Evolutionary conservation across 2,329 filamentous ascomycete species (phyloP), one percentile per base, ranked within the genome.

Genomic region (Phyllosticta citrichinensis): DNA sequence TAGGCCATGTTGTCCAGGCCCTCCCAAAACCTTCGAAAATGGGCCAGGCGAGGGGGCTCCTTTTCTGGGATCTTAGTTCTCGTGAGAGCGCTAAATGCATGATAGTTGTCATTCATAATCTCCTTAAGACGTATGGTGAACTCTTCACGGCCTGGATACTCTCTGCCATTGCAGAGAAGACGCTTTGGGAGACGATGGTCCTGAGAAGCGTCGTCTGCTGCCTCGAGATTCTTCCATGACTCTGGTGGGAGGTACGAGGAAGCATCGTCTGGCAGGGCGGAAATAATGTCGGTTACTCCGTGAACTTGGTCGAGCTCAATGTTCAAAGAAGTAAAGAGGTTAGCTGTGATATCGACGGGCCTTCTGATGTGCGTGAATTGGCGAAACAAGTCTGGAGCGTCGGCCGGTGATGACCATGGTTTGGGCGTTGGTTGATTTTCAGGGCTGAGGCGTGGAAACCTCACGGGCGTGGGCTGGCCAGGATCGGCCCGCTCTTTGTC

Each of bases 11-110:
- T 79, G 64, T 85, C 81, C 58, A 87, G 73, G 2, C 77, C 79
- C 57, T 79, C 76, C 79, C 81, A 87, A 69, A 87, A 86, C 61
- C 81, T 83, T 58, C 83, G 76, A 62, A 82, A 78, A 64, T 84
- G 80, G 0, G 80, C 78, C 53, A 86, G 66, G 17, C 80, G 76
- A 5, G 81, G 74, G 19, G 78, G 76, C 59, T 75, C 70, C 14
- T 75, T 75, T 4, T 77, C 77, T 30, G 55, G 55, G 27, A 77
- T 73, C 24, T 71, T 73, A 56, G 80, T 74, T 11, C 82, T 76
- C 40, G 77, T 76, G 58, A 85, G 75, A 56, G 79, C 79, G n/a
- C 80, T 76, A 66, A 83, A 86, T 1, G 78, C 82, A 66, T 81
- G 80, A 62, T 82, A 78, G 63, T 85, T 85, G 35, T 80, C 78